Evolutionary conservation across 139 green algal genomes (phyloP).

Genomic region (Chlorella sorokiniana): DNA sequence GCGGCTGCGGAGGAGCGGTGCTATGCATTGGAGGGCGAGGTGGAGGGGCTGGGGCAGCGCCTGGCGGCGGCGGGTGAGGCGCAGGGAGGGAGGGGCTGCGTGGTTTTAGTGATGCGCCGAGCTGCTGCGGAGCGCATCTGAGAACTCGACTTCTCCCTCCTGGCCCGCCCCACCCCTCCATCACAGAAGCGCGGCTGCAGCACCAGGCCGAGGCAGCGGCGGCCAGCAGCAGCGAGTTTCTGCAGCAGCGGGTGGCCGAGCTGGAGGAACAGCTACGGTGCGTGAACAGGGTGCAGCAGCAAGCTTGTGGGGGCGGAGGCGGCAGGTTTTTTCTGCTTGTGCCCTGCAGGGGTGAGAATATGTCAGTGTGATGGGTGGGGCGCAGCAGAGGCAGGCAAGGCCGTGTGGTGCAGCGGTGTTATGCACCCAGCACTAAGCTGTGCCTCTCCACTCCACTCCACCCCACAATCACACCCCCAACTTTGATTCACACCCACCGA

Average conservation of each 20-base stretch:
- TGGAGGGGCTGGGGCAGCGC: conserved; percentile 28
- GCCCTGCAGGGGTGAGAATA: not conserved
- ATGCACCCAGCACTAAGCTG: not conserved
- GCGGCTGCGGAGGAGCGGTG: conserved; percentile 39
- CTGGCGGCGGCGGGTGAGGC: conserved; percentile 9
- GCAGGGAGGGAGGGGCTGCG: not conserved
- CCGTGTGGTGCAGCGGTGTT: too few relatives aligned
- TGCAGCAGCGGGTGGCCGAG: conserved; percentile 32
- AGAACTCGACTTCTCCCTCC: not conserved
- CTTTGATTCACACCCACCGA: too few relatives aligned
- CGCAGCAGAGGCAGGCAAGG: too few relatives aligned
- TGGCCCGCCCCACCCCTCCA: not conserved
- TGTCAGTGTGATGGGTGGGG: too few relatives aligned
- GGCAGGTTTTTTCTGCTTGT: conserved; percentile 11
- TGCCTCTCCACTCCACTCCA: not conserved
- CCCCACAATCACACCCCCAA: not conserved
- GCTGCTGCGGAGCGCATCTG: not conserved
- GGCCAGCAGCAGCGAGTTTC: conserved; percentile 31
- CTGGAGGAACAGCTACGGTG: conserved; percentile 18
- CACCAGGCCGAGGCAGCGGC: conserved; percentile 2
- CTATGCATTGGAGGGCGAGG: conserved; percentile 31
- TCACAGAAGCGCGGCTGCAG: conserved; percentile 23
- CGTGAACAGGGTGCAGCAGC: too few relatives aligned
- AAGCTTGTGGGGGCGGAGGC: conserved; percentile 11
- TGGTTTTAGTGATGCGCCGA: not conserved